Base-by-base conservation (phyloP, 192 early-diverging fungal genomes). In the Backusella australiensis region DNA sequence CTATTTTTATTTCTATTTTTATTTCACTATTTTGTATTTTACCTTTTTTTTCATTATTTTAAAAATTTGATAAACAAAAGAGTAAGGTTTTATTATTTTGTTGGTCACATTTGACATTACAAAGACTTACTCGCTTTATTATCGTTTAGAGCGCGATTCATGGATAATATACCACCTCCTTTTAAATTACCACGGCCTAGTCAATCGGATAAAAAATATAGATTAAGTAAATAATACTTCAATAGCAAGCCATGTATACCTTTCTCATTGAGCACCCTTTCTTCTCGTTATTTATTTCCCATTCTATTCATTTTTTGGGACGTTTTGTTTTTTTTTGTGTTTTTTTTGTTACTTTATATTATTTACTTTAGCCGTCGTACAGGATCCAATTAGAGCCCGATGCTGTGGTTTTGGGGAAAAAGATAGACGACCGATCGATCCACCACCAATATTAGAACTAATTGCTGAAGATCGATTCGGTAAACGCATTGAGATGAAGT, bases 371-470 rank as follows among this genome's bases (percentile, higher is more conserved):
- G 77, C 79, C 11, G 89, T 93, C 35, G 74, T 85, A 11, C 92
- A 93, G 75, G 85, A 93, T 66, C 92, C 92, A 15, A 77, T 85
- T 26, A 83, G 86, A 34, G 91, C 91, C 7, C 85, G 91, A 15
- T 92, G 91, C 87, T 93, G 92, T 75, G 92, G 92, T 38, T 93
- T 91, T 46, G 90, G 90, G 6, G 91, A 93, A 65, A 93, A 93
- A 74, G 92, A 93, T 77, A 88, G 92, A 79, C 79, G 92, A 35
- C 92, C 92, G 0, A 83, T 93, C 32, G 90, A 91, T 74, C 92
- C 92, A 2, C 92, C 92, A 21, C 90, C 90, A 41, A 89, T 92
- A 46, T 84, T 92, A 17, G 89, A 93, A 65, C 80, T 93, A 5
- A 75, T 92, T 65, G 78, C 91, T 49, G 86, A 87, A 73, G 85